Conservation (phyloP, 108 stramenopile genomes). For the Tribonema minus region DNA sequence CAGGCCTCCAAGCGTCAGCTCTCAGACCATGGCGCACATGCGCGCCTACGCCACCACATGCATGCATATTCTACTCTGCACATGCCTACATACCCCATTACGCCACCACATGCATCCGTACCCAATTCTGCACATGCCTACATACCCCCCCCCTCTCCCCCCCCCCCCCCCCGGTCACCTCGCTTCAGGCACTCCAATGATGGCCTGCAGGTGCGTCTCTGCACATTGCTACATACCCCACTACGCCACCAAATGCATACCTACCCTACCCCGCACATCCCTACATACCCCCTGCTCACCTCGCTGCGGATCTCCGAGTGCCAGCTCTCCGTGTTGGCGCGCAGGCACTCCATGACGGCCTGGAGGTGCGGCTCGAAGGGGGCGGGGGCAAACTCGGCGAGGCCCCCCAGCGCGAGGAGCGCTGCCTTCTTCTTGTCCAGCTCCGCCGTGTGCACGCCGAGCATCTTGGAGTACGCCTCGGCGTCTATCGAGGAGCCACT, state of each 20-base stretch:
- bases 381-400: constrained; percentile 82
- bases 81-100: too few relatives aligned
- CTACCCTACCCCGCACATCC: too few relatives aligned
- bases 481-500: constrained; percentile 41
- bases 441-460: constrained; percentile 84
- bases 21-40: too few relatives aligned
- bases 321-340: constrained; percentile 69
- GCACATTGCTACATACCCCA: neutral
- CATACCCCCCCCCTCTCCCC: neutral
- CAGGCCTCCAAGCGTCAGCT: too few relatives aligned
- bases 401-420: constrained; percentile 86
- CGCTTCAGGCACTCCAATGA: neutral
- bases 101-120: too few relatives aligned
- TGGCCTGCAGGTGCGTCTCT: neutral
- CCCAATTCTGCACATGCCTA: too few relatives aligned
- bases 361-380: constrained; percentile 78
- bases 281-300: neutral
- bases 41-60: too few relatives aligned
- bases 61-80: too few relatives aligned
- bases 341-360: constrained; percentile 67
- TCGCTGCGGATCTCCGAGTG: constrained; percentile 73
- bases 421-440: constrained; percentile 93
- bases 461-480: neutral
- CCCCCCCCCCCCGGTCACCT: neutral
- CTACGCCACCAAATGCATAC: neutral